phyloP scores from a whole-genome alignment of 2,329 filamentous ascomycete species.

The Akanthomyces muscarius region DNA sequence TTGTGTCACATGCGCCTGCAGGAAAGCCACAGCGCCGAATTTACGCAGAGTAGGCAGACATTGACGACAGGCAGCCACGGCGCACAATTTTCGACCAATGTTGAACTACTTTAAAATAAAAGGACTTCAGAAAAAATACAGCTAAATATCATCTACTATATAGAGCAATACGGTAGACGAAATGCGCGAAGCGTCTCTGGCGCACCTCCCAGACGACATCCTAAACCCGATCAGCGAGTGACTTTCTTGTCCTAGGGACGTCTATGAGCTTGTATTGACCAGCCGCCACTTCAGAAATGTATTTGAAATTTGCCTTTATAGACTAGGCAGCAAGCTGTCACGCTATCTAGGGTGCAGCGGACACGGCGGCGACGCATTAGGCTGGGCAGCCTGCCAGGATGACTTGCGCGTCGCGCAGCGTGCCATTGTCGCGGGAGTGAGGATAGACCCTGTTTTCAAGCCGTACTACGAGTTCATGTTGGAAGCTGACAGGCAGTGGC shows the following conservation, averaged over 20 bases:
- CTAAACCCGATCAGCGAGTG: background rate
- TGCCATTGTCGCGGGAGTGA: background rate
- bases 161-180: too few relatives aligned
- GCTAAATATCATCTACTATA: too few relatives aligned
- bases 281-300: background rate
- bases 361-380: background rate
- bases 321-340: background rate
- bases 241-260: background rate
- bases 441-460: background rate
- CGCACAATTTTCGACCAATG: too few relatives aligned
- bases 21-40: background rate
- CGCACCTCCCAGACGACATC: background rate
- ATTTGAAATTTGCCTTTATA: background rate
- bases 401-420: background rate
- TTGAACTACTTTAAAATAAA: too few relatives aligned
- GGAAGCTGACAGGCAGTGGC: background rate
- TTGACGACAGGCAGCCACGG: background rate
- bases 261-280: background rate
- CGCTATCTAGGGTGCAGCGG: too few relatives aligned
- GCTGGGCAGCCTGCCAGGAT: background rate
- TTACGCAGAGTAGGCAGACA: background rate
- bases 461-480: background rate
- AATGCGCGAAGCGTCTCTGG: background rate
- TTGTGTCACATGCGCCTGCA: too few relatives aligned
- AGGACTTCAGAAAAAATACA: too few relatives aligned